Base-by-base conservation (phyloP, 306 rosid genomes). In the Clitoria ternatea region DNA sequence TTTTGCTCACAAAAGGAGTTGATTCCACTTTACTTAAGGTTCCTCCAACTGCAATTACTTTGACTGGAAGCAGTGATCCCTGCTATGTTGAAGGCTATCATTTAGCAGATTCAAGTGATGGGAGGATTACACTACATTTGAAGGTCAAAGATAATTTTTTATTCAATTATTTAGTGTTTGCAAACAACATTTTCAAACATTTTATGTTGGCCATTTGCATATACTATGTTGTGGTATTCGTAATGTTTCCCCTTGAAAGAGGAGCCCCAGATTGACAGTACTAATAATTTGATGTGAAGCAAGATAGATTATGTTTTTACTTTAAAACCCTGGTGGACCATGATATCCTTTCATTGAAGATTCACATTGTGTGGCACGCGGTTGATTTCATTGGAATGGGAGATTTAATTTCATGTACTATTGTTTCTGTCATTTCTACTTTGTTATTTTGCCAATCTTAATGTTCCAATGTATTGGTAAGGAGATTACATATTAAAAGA, bases 31-130 rank as follows among this genome's bases (percentile, higher is more conserved):
- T 87, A 57, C 97, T 94, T 72, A 94, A 91, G 83, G 90, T 94
- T 79, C 97, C 99, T 82, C 99, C 99, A 49, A 85, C 89, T 77
- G 96, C 99, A 63, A 86, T 82, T 75, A 91, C 97, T 75, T 85
- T 91, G 88, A 89, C 96, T 45, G 99, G 99, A 40, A 91, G 99
- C 85, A 89, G 96, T 67, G 99, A 94, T 86, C 99, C 99, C 35
- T 94, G 99, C 88, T 94, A 86, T 76, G 79, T 94, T 63, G 99
- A 91, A 89, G 99, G 91, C 45, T 94, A 94, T 79, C 99, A 94
- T 87, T 83, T 94, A 76, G 90, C 97, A 43, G 97, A 94, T 79
- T 83, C 96, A 62, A 78, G 87, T 74, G 99, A 91, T 79, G 99
- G 99, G 76, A 89, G 88, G 76, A 76, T 94, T 61, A 84, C 92